Conservation (phyloP, 2,329 filamentous ascomycete genomes). For the Sporothrix mexicana region DNA sequence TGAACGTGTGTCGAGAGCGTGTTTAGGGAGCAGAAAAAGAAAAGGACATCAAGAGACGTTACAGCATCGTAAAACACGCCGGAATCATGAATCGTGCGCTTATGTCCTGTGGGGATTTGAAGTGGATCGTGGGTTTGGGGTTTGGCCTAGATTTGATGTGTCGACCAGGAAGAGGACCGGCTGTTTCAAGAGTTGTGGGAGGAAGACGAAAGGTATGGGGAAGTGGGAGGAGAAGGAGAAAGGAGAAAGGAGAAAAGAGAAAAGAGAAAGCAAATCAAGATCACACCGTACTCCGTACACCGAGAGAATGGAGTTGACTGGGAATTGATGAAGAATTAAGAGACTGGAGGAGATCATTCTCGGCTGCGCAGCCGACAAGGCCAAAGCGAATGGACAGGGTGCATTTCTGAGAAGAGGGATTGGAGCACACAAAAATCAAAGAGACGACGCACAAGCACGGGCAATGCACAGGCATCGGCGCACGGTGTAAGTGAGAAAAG, state of each 20-base stretch:
- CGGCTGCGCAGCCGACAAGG: slow-evolving; percentile 2
- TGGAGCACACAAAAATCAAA: neutral
- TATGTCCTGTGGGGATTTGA: neutral
- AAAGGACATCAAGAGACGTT: too few relatives aligned
- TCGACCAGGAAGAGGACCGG: neutral
- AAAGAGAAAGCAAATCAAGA: too few relatives aligned
- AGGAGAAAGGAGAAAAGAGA: neutral
- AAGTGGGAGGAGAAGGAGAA: neutral
- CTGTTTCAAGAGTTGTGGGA: neutral
- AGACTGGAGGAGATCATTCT: neutral
- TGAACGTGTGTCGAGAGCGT: neutral
- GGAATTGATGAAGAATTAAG: neutral
- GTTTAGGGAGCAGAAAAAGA: neutral
- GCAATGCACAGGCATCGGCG: neutral
- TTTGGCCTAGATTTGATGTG: neutral
- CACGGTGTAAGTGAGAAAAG: slow-evolving; percentile 15
- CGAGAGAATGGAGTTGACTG: neutral
- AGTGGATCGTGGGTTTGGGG: too few relatives aligned
- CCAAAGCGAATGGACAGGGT: neutral
- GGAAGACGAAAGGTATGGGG: neutral
- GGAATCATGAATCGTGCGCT: neutral
- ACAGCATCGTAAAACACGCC: neutral
- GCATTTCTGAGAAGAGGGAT: slow-evolving; percentile 4
- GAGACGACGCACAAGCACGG: neutral
- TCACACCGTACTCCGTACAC: slow-evolving; percentile 2